These are phyloP conservation scores for Aegilops tauschii DNA, from an alignment of 176 grass and related monocot genomes.

Conservation along the genomic window DNA sequence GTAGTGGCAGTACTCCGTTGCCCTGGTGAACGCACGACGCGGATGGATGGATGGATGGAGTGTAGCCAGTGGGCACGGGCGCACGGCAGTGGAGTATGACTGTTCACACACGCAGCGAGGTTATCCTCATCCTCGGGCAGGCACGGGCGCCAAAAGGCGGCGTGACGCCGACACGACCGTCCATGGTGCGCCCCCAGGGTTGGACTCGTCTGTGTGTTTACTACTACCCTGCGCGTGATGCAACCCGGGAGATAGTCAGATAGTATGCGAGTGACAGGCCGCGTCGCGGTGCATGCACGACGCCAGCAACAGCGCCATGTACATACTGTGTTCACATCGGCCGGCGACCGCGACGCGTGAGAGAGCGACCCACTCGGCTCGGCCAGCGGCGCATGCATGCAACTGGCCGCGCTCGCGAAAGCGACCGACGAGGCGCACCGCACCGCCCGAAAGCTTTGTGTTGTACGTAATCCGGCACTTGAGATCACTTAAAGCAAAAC, in stretches of 20 bases:
- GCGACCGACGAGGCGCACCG: not conserved
- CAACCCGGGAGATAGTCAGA: not conserved
- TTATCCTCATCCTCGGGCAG: not conserved
- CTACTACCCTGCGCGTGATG: not conserved
- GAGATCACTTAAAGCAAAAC: not conserved
- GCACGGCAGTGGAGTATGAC: not conserved
- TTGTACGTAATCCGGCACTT: not conserved
- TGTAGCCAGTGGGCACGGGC: not conserved
- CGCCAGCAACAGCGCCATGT: not conserved
- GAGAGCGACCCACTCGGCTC: slow-evolving; percentile 30
- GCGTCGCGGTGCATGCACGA: slow-evolving; percentile 31
- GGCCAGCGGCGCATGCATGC: not conserved
- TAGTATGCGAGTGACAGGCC: not conserved
- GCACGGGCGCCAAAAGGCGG: not conserved
- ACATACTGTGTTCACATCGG: not conserved
- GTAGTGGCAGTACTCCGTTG: too few relatives aligned
- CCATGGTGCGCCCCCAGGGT: slow-evolving; percentile 25
- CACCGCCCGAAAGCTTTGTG: not conserved
- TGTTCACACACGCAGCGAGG: slow-evolving; percentile 7
- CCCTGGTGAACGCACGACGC: not conserved
- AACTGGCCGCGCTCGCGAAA: slow-evolving; percentile 5
- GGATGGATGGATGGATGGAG: not conserved
- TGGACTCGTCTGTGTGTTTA: not conserved
- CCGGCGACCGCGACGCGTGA: not conserved
- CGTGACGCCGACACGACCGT: slow-evolving; percentile 31